Evolutionary conservation across 192 early-diverging fungal species (phyloP), one percentile per base, ranked within the genome.

Genomic region (Bifiguratus adelaidae): DNA sequence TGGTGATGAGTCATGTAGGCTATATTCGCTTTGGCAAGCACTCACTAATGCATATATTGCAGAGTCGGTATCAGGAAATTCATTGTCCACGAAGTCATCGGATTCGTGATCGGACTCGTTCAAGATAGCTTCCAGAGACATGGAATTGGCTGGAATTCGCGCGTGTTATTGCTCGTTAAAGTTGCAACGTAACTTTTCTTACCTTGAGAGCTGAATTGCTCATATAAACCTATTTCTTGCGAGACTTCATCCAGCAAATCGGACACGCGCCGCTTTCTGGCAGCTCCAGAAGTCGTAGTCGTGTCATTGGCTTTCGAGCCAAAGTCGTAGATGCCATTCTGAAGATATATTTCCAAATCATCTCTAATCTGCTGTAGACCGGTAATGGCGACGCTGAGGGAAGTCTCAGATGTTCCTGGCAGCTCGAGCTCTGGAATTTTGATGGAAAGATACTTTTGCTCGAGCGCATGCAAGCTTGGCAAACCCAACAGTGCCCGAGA

Each of bases 161-260:
- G n/a, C n/a, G n/a, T 27, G 13, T 5, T 24, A 0, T 34, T 48
- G 30, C 18, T 30, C 30, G 27, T 35, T 3, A 13, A 22, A 8
- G 18, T 51, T 13, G 21, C 18, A 12, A 33, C 24, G n/a, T 20
- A 26, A 32, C 6, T 13, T 7, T 11, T 21, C 52, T 53, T 65
- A 78, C 76, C 71, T 55, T 58, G n/a, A n/a, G n/a, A n/a, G n/a
- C n/a, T n/a, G n/a, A 78, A 78, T 52, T 78, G 73, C 45, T 78
- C 76, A 40, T 78, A 78, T 6, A 78, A 56, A 5, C 70, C 73
- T 24, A 69, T 67, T 27, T 78, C 76, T 30, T 62, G 61, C 26
- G 58, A 44, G 7, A 78, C 65, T 40, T 63, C 50, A 44, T 78
- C 76, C 25, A 78, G 40, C 3, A 78, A 59, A 30, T 62, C 53